A percentile compares a stretch with the other conserved stretches of the same genome.
Evolutionary conservation across 2,329 filamentous ascomycete species (phyloP).

Genomic region (Bisporella sp.): DNA sequence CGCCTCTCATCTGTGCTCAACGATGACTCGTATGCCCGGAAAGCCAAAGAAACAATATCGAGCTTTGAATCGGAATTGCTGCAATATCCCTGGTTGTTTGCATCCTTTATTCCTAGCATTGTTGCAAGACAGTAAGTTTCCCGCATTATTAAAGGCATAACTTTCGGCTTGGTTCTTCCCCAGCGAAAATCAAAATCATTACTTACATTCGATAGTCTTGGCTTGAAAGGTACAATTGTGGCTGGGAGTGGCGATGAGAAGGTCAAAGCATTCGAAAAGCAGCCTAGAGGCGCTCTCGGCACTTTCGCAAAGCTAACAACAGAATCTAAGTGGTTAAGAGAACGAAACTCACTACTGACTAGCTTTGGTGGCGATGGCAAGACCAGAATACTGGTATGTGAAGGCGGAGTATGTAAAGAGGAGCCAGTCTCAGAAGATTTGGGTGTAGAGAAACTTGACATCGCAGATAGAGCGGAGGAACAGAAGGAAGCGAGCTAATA

Average conservation of each 20-base stretch:
- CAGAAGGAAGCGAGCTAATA: too few relatives aligned
- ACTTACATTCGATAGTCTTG: constrained; percentile 38
- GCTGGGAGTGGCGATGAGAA: constrained; percentile 19
- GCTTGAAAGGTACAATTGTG: constrained; percentile 53
- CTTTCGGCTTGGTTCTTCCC: too few relatives aligned
- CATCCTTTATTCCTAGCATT: constrained; percentile 68
- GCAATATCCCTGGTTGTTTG: constrained; percentile 89
- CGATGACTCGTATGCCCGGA: constrained; percentile 53
- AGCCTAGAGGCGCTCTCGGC: constrained; percentile 19
- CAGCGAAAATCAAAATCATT: too few relatives aligned
- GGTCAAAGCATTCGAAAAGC: constrained; percentile 28
- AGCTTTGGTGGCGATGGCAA: constrained; percentile 28
- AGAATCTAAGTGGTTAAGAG: constrained; percentile 37
- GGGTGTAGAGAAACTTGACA: too few relatives aligned
- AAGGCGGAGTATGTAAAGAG: constrained; percentile 37
- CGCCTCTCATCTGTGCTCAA: constrained; percentile 65
- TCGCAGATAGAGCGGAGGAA: too few relatives aligned
- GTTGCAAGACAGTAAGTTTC: constrained; percentile 46
- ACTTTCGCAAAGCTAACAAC: constrained; percentile 18
- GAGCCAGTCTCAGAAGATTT: constrained; percentile 13
- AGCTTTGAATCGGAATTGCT: constrained; percentile 89
- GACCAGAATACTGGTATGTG: constrained; percentile 39
- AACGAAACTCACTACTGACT: constrained; percentile 37
- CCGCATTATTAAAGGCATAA: too few relatives aligned
- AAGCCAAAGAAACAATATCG: constrained; percentile 67